These are phyloP conservation scores for Arthrobotrys pseudoclavata DNA, from an alignment of 2,329 filamentous ascomycete species.

Conservation along the genomic window DNA sequence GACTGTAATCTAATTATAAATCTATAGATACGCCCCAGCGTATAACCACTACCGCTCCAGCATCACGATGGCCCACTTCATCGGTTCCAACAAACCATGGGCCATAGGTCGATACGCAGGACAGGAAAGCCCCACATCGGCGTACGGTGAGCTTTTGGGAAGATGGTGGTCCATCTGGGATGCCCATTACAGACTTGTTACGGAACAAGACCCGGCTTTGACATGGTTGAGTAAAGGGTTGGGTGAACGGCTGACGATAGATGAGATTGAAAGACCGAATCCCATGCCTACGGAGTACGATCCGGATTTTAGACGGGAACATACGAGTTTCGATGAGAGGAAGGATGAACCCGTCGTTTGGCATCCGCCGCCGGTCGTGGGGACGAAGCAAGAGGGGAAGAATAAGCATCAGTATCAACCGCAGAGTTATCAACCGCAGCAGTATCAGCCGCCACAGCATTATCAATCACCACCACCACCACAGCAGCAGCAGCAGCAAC, in stretches of 20 bases:
- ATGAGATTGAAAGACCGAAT: conserved; percentile 38
- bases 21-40: conserved; percentile 80
- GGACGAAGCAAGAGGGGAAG: conserved; percentile 63
- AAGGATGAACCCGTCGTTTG: conserved; percentile 53
- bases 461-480: conserved; percentile 59
- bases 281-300: conserved; percentile 55
- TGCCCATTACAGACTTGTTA: conserved; percentile 76
- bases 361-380: conserved; percentile 62
- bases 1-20: conserved; percentile 9
- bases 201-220: conserved; percentile 60
- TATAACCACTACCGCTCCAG: conserved; percentile 92
- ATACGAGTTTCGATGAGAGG: conserved; percentile 60
- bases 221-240: conserved; percentile 66
- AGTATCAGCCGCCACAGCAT: conserved; percentile 50
- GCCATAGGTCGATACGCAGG: conserved; percentile 73
- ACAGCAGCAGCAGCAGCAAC: conserved; percentile 20
- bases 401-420: conserved; percentile 60
- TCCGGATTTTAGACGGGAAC: conserved; percentile 56
- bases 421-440: conserved; percentile 47
- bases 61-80: conserved; percentile 94
- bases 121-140: conserved; percentile 68
- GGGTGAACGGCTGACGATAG: conserved; percentile 63
- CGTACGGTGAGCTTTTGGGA: conserved; percentile 85
- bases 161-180: conserved; percentile 97
- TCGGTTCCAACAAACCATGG: conserved; percentile 93